Base-by-base conservation (phyloP, 2,329 filamentous ascomycete species). In the Ploettnerulaceae sp. region DNA sequence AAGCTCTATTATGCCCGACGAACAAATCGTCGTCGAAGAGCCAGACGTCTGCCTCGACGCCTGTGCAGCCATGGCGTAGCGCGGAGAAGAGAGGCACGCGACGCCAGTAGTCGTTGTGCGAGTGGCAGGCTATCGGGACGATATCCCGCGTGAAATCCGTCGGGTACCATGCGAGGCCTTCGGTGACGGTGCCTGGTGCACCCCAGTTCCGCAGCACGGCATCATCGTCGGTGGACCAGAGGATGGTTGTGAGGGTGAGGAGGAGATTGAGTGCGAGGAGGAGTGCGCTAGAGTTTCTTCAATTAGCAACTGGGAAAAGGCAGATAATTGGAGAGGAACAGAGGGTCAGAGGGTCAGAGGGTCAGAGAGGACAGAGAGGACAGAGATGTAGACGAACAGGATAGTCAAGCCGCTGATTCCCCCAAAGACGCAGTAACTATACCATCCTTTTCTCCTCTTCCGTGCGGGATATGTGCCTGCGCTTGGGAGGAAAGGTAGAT, bases 51-150 rank as follows among this genome's bases (percentile, higher is more conserved):
- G 81, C 82, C 64, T 88, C 84, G 3, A 85, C 71, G 7, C 80
- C 75, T 5, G 77, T 75, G 55, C 79, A 84, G 5, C 80, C 78
- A 4, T 74, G 72, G 6, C 68, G 63, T 1, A 83, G 62, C 17
- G 83, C 84, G 8, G 78, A 77, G 56, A 76, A 81, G 3, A 88
- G 69, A 0, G 83, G 82, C 0, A 76, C 69, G 14, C 69, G 69
- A 38, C 80, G 75, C 78, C 79, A 83, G 63, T 86, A 87, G 62
- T 87, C 82, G 56, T 86, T 86, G 60, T 86, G 82, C 1, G 77
- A 82, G 61, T 85, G 81, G 52, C 79, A 82, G 1, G 69, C 67
- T 22, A 81, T 71, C 1, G 80, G 77, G 2, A 68, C 60, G 14
- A 79, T 67, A 38, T 76, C 72, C 9, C 70, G 67, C 7, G 75